Conservation (phyloP, 208 protist genomes). For the Leishmania tarentolae region DNA sequence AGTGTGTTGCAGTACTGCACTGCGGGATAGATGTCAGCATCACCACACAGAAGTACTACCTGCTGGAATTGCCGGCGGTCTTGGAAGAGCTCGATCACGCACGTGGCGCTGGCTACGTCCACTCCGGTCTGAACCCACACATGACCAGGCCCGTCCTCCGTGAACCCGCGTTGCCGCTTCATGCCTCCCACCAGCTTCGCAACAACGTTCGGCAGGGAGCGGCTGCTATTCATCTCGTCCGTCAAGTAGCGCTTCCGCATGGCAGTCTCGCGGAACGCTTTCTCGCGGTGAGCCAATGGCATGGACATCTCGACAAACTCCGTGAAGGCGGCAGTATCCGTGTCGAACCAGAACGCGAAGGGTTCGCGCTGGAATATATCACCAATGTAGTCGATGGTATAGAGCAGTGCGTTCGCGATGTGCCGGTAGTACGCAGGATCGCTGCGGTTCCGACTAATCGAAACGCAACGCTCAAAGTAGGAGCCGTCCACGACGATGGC, state of each 20-base stretch:
- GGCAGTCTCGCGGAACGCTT: slow-evolving; percentile 53
- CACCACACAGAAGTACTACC: slow-evolving; percentile 84
- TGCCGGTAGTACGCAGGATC: slow-evolving; percentile 59
- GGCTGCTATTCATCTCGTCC: slow-evolving; percentile 83
- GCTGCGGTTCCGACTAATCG: slow-evolving; percentile 27
- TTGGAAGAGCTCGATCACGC: slow-evolving; percentile 76
- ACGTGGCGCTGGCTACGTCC: slow-evolving; percentile 81
- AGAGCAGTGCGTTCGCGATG: slow-evolving; percentile 49
- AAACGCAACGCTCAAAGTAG: slow-evolving; percentile 86
- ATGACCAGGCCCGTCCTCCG: slow-evolving; percentile 64
- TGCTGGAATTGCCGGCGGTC: slow-evolving; percentile 72
- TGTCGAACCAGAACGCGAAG: slow-evolving; percentile 89
- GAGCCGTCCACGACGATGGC: slow-evolving; percentile 83
- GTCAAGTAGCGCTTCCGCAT: slow-evolving; percentile 63
- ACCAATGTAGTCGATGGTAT: slow-evolving; percentile 80
- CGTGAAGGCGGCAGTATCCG: slow-evolving; percentile 69
- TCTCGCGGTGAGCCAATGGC: slow-evolving; percentile 64
- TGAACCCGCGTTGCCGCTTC: slow-evolving; percentile 79
- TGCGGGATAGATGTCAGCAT: slow-evolving; percentile 76
- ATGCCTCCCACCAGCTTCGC: slow-evolving; percentile 79
- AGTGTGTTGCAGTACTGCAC: slow-evolving; percentile 82
- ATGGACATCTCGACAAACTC: slow-evolving; percentile 82
- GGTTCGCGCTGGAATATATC: slow-evolving; percentile 77
- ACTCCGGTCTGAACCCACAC: slow-evolving; percentile 89
- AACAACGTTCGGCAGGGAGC: slow-evolving; percentile 77